Evolutionary conservation across 1,284 basidiomycete genomes (phyloP).

Genomic region (Boletus semigastroideus): DNA sequence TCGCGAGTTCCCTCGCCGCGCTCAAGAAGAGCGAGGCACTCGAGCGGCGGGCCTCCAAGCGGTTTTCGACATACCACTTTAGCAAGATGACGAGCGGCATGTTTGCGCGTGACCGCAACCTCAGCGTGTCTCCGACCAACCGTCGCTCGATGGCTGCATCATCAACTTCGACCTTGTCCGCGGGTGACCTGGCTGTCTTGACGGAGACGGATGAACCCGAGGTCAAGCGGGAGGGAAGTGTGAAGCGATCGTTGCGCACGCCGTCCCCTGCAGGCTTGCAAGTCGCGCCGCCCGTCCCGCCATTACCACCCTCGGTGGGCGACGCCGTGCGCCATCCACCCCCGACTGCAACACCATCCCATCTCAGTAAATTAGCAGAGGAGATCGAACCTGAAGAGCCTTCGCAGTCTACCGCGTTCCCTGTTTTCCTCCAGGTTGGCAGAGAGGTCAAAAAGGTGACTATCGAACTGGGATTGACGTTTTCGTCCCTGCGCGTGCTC

Average conservation of each 20-base stretch:
- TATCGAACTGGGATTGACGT: conserved; percentile 70
- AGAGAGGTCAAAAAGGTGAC: conserved; percentile 88
- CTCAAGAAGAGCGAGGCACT: conserved; percentile 86
- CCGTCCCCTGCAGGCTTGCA: conserved; percentile 34
- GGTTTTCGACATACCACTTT: conserved; percentile 95
- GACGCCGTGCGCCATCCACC: conserved; percentile 34
- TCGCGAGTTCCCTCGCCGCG: conserved; percentile 84
- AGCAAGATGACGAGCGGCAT: conserved; percentile 83
- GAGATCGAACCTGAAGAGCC: conserved; percentile 24
- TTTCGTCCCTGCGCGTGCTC: conserved; percentile 76
- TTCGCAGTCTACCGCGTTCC: conserved; percentile 42
- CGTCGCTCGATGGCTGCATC: conserved; percentile 65
- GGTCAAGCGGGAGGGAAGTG: conserved; percentile 27
- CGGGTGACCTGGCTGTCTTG: conserved; percentile 65
- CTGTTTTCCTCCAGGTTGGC: conserved; percentile 89
- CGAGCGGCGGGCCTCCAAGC: conserved; percentile 91
- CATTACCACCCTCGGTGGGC: conserved; percentile 29
- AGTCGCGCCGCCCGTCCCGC: conserved; percentile 50
- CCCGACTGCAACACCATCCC: conserved; percentile 32
- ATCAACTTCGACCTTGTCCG: conserved; percentile 49
- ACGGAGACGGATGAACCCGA: conserved; percentile 63
- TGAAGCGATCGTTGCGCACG: conserved; percentile 25
- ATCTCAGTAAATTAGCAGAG: conserved; percentile 24
- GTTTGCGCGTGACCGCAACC: conserved; percentile 43
- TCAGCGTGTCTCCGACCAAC: conserved; percentile 49